These are phyloP conservation scores for Geum urbanum DNA, from an alignment of 306 rosid species.

Conservation along the genomic window DNA sequence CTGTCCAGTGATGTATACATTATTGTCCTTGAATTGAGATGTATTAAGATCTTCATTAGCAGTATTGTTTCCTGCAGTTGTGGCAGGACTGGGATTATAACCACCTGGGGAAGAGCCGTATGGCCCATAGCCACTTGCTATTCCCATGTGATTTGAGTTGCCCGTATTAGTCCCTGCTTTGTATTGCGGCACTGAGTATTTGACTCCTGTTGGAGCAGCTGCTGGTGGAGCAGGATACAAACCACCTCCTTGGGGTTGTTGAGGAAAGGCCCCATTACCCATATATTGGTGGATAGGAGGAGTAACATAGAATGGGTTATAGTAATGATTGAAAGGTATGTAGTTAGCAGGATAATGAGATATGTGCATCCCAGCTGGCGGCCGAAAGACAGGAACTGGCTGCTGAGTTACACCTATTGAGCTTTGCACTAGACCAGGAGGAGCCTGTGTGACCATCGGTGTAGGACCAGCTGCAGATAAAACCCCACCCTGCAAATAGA, in stretches of 20 bases:
- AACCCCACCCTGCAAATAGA: conserved; percentile 69
- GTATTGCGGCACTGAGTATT: conserved; percentile 84
- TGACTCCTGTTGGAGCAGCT: conserved; percentile 64
- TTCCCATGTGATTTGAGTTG: conserved; percentile 68
- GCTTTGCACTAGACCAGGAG: conserved; percentile 88
- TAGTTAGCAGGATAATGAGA: conserved; percentile 87
- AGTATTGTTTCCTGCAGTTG: conserved; percentile 60
- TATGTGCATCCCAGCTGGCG: conserved; percentile 74
- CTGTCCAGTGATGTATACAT: conserved; percentile 72
- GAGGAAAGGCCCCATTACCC: conserved; percentile 87
- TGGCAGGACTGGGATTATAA: conserved; percentile 72
- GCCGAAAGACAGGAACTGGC: conserved; percentile 78
- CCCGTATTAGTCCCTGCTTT: conserved; percentile 72
- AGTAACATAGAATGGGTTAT: conserved; percentile 72
- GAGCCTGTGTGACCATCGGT: conserved; percentile 73
- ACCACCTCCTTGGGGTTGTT: conserved; percentile 79
- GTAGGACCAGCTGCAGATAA: conserved; percentile 68
- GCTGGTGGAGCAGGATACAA: conserved; percentile 73
- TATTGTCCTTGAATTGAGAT: conserved; percentile 85
- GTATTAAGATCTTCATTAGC: conserved; percentile 74
- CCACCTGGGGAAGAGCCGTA: conserved; percentile 79
- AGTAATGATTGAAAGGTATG: conserved; percentile 80
- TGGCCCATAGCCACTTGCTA: conserved; percentile 72
- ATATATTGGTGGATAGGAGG: conserved; percentile 87
- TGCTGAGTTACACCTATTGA: conserved; percentile 84